Conservation (phyloP, 139 green algal species). For the Limnomonas spitsbergensis region DNA sequence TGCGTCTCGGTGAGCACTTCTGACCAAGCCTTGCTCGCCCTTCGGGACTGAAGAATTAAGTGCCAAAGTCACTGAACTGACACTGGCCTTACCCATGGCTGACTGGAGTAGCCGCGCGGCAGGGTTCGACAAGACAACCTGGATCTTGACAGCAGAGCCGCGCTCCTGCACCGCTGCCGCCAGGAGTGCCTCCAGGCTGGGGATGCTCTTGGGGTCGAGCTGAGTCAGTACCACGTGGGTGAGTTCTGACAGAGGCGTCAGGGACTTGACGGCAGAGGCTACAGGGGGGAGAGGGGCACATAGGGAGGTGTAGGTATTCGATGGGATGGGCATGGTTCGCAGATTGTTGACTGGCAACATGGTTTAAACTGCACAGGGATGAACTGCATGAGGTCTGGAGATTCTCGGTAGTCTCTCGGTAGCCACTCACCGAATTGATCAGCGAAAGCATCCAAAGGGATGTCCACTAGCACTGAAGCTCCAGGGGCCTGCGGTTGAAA, state of each 20-base stretch:
- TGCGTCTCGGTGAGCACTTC: too few relatives aligned
- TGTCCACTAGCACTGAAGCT: conserved; percentile 62
- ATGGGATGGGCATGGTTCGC: too few relatives aligned
- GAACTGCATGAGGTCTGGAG: too few relatives aligned
- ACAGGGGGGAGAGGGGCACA: conserved; percentile 11
- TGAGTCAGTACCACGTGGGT: conserved; percentile 81
- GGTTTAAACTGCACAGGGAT: too few relatives aligned
- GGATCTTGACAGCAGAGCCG: not conserved
- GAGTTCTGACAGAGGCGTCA: conserved; percentile 30
- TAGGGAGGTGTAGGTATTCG: not conserved
- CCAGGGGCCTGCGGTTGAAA: not conserved
- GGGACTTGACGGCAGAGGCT: conserved; percentile 46
- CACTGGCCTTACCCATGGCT: conserved; percentile 37
- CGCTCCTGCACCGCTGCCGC: conserved; percentile 6
- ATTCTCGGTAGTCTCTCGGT: too few relatives aligned
- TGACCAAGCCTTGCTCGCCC: too few relatives aligned
- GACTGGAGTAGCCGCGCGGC: conserved; percentile 57
- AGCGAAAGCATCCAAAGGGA: conserved; percentile 74
- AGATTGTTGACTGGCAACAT: too few relatives aligned
- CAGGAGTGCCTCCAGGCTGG: conserved; percentile 69
- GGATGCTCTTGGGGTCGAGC: conserved; percentile 77
- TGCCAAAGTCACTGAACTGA: too few relatives aligned
- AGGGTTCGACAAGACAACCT: conserved; percentile 55
- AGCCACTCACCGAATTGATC: conserved; percentile 55
- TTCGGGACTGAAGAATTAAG: too few relatives aligned